Evolutionary conservation across 345 rosid genomes (phyloP).

Genomic region (Syzygium aromaticum): DNA sequence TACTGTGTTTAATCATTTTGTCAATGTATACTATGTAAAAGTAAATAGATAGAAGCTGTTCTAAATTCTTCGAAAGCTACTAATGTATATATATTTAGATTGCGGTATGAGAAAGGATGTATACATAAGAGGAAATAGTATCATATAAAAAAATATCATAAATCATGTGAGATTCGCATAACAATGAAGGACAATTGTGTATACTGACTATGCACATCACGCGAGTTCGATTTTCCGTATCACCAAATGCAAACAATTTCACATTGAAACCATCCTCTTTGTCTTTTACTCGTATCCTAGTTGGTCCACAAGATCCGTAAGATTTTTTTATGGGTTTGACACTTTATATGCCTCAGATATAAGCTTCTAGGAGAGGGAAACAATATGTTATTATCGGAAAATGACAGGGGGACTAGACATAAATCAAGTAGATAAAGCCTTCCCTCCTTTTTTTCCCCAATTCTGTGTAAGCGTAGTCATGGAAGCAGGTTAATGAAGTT

Average conservation of each 20-base stretch:
- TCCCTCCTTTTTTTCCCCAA: not conserved
- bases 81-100: not conserved
- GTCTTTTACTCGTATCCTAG: not conserved
- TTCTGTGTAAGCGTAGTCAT: not conserved
- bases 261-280: accelerated
- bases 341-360: no score
- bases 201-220: no score
- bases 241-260: not conserved
- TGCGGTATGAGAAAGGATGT: not conserved
- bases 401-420: not conserved
- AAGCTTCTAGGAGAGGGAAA: not conserved
- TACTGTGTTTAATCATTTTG: not conserved
- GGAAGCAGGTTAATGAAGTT: not conserved
- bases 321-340: no score
- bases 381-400: no score
- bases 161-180: not conserved
- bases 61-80: not conserved
- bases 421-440: not conserved
- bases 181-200: not conserved
- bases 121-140: not conserved
- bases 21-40: not conserved
- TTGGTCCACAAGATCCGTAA: not conserved
- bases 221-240: not conserved
- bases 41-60: not conserved
- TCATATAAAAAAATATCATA: accelerated